phyloP scores from a whole-genome alignment of 2,329 filamentous ascomycete genomes.

The Rhynchosporium graminicola region DNA sequence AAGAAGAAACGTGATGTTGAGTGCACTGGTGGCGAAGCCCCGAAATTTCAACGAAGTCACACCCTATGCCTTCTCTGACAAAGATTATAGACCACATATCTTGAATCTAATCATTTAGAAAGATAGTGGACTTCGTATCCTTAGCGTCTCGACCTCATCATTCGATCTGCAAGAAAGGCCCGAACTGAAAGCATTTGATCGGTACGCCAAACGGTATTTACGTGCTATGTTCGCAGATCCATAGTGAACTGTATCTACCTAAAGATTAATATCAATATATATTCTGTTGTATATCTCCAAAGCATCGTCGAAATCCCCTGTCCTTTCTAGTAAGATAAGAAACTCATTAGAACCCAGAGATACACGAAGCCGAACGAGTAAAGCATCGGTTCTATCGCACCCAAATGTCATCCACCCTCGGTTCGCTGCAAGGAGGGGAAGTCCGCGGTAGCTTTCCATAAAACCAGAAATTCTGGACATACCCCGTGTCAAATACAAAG shows the following conservation, averaged over 20 bases:
- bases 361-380: neutral
- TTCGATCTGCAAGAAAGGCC: neutral
- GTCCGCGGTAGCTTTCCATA: neutral
- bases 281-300: neutral
- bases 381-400: neutral
- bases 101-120: neutral
- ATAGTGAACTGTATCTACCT: neutral
- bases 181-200: neutral
- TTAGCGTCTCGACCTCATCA: neutral
- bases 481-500: neutral
- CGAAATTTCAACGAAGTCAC: neutral
- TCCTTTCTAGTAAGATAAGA: neutral
- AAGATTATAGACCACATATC: neutral
- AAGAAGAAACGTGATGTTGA: too few species aligned
- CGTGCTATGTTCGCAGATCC: neutral
- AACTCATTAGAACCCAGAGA: neutral
- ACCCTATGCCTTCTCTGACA: neutral
- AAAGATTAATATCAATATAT: neutral
- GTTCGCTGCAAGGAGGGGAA: slow-evolving; percentile 5
- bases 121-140: neutral
- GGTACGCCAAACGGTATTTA: neutral
- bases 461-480: slow-evolving; percentile 6
- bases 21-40: neutral
- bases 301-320: neutral
- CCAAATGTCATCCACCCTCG: neutral